Evolutionary conservation across 1,284 basidiomycete genomes (phyloP), one percentile per base, ranked within the genome.

Genomic region (Sanguinoderma infundibulare): DNA sequence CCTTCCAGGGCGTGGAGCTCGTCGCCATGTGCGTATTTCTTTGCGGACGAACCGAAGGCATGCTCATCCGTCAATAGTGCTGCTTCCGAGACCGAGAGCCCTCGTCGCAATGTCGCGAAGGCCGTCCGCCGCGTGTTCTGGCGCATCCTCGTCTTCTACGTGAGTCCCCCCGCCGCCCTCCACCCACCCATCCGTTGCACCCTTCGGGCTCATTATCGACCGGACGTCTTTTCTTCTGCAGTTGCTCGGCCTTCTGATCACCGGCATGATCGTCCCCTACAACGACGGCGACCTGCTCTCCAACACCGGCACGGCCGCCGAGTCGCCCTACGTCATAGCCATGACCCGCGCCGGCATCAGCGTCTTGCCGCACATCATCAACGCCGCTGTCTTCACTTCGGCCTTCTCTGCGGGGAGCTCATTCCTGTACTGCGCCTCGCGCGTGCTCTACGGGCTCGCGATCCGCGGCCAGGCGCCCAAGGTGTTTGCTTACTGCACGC

Each of bases 351-450:
- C 94, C 1, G 91, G 92, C 10, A 87, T 95, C 75, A 87, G 83
- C 75, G 85, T 83, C 12, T 80, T 92, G 24, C 89, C 90, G 2
- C 84, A 85, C 62, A 83, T 92, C 66, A 81, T 92, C 74, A 92
- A 92, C 67, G 89, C 83, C 9, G 80, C 78, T 50, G 79, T 89
- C 70, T 87, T 89, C 74, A 84, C 84, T 26, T 87, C 82, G 53
- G 94, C 94, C 2, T 94, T 95, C 82, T 94, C 91, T 7, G 91
- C 95, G 4, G 90, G 88, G 47, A 95, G 92, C 77, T 90, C 87
- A 32, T 89, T 85, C 79, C 73, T 96, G 42, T 97, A 92, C 80
- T 87, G 89, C 60, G 80, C 91, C 0, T 93, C 91, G 10, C 89
- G 95, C 70, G 89, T 93, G 26, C 79, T 96, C 28, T 95, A 95